phyloP scores from a whole-genome alignment of 1,139 yeast genomes.

The Pneumocystis murina region DNA sequence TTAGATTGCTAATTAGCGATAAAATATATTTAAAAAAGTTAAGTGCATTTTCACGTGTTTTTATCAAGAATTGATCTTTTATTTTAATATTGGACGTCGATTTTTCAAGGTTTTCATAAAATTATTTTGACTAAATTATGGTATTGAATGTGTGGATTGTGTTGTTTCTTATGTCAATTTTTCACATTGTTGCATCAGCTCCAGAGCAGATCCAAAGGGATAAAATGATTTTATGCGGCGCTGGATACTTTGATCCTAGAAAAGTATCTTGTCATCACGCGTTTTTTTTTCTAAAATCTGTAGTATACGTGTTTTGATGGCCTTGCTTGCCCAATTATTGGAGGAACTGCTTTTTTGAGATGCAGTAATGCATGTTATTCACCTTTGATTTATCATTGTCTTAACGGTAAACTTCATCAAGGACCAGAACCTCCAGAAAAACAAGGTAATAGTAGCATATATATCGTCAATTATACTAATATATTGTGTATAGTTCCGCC shows the following conservation, averaged over 20 bases:
- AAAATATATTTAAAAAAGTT: too few relatives aligned
- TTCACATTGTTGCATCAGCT: not conserved
- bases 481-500: not conserved
- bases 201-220: not conserved
- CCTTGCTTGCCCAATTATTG: slow-evolving; percentile 6
- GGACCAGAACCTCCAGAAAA: not conserved
- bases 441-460: not conserved
- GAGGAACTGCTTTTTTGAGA: not conserved
- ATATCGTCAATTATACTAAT: not conserved
- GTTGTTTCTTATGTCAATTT: not conserved
- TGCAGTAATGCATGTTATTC: slow-evolving; percentile 7
- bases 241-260: not conserved
- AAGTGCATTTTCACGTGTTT: too few relatives aligned
- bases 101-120: too few relatives aligned
- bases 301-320: slow-evolving; percentile 5
- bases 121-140: not conserved
- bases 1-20: too few relatives aligned
- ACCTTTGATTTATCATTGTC: slow-evolving; percentile 3
- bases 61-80: too few relatives aligned
- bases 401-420: not conserved
- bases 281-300: not conserved
- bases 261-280: not conserved
- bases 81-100: too few relatives aligned
- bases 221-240: not conserved
- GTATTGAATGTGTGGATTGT: not conserved